These are phyloP conservation scores for Strigomonas galati DNA, from an alignment of 208 protist genomes.

Conservation along the genomic window DNA sequence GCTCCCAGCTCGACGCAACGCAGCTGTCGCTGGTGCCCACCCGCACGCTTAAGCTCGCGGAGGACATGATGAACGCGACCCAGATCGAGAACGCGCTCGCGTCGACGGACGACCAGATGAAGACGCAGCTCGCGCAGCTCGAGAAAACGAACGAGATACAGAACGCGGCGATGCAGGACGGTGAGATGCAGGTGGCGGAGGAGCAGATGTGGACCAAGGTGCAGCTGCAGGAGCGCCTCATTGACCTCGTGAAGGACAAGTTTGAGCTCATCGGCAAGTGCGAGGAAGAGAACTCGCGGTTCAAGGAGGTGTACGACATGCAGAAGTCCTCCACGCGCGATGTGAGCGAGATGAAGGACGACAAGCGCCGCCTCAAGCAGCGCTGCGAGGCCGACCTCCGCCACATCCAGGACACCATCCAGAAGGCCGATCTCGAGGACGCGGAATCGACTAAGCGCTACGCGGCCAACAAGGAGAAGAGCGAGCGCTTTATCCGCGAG, in stretches of 20 bases:
- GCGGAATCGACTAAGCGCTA: constrained; percentile 78
- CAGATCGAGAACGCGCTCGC: constrained; percentile 73
- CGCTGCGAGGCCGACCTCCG: constrained; percentile 72
- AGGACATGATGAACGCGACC: constrained; percentile 81
- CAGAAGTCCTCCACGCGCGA: constrained; percentile 81
- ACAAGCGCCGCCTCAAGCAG: constrained; percentile 71
- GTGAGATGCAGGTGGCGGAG: constrained; percentile 82
- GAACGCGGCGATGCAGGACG: constrained; percentile 76
- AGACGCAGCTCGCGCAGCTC: constrained; percentile 72
- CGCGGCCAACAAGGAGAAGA: constrained; percentile 66
- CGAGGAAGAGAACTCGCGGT: constrained; percentile 75
- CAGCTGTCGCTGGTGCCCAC: constrained; percentile 64
- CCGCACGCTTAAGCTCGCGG: constrained; percentile 61
- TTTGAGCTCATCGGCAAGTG: constrained; percentile 67
- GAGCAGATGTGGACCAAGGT: constrained; percentile 85
- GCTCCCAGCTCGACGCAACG: constrained; percentile 62
- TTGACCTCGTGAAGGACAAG: constrained; percentile 77
- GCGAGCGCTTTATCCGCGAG: constrained; percentile 55
- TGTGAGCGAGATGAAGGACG: constrained; percentile 76
- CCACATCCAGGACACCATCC: constrained; percentile 73
- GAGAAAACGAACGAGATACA: constrained; percentile 81
- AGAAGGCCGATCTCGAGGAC: constrained; percentile 79
- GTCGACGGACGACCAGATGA: constrained; percentile 73
- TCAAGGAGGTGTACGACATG: constrained; percentile 74
- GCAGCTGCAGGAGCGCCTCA: constrained; percentile 76